Conservation (phyloP, 805 yeast genomes). For the Ogataea haglerorum region DNA sequence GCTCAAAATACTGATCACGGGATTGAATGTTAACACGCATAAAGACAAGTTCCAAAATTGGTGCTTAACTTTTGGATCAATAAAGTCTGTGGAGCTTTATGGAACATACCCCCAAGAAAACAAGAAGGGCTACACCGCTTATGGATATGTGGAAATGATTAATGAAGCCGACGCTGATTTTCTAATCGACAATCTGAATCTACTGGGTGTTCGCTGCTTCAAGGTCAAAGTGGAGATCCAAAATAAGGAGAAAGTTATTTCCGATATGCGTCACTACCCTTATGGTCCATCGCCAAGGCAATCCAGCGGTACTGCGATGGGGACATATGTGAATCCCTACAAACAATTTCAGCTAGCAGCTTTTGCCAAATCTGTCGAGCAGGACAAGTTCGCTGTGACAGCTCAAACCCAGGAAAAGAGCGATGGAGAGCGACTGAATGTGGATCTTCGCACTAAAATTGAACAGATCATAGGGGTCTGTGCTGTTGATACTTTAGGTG, state of each 20-base stretch:
- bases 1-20: slow-evolving; percentile 27
- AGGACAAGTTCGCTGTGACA: slow-evolving; percentile 15
- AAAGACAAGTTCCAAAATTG: slow-evolving; percentile 23
- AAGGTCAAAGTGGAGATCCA: slow-evolving; percentile 31
- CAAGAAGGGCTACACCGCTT: slow-evolving; percentile 21
- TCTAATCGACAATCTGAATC: slow-evolving; percentile 21
- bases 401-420: slow-evolving; percentile 2
- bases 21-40: slow-evolving; percentile 23
- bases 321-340: slow-evolving; percentile 28
- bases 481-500: slow-evolving; percentile 15
- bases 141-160: slow-evolving; percentile 32
- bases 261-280: too few species aligned
- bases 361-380: slow-evolving; percentile 25
- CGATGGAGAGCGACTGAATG: not conserved
- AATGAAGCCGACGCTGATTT: slow-evolving; percentile 25
- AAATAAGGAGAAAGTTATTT: slow-evolving; percentile 10
- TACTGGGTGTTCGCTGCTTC: slow-evolving; percentile 26
- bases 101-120: slow-evolving; percentile 18
- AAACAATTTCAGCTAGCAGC: slow-evolving; percentile 27
- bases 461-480: slow-evolving; percentile 24
- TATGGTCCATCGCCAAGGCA: too few species aligned
- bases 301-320: slow-evolving; percentile 11
- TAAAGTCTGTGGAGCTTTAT: slow-evolving; percentile 28
- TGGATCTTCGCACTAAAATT: slow-evolving; percentile 15
- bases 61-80: slow-evolving; percentile 26